Base-by-base conservation (phyloP, 2,329 filamentous ascomycete genomes). In the Phialemoniopsis sp. region DNA sequence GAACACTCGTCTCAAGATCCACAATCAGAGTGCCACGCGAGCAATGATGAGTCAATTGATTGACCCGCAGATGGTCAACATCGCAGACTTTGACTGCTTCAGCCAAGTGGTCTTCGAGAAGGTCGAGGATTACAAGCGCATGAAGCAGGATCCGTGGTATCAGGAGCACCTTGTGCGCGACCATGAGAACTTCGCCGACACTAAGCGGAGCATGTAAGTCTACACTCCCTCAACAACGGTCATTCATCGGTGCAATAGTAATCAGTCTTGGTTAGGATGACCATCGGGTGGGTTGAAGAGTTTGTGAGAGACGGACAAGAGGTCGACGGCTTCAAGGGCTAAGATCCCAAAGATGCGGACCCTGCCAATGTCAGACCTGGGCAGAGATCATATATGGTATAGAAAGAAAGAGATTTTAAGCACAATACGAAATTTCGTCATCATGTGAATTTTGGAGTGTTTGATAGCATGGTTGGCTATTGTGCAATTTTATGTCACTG, bases 131-230 rank as follows among this genome's bases (percentile, higher is more conserved):
- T 76, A 68, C 49, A 67, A 66, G 48, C 46, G 51, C 7, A 68
- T 75, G 59, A 72, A 73, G 49, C 40, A 64, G 13, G 71, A 76
- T 48, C 65, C 69, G 3, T 71, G 56, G 55, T 75, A 70, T 46
- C 66, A 68, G 52, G 47, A 69, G 44, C 56, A 67, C 40, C 43
- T 75, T 14, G 46, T 62, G 1, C 48, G 49, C 3, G 70, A 74
- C 46, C 68, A 73, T 51, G 64, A 69, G 46, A 66, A 67, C 4
- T 73, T 73, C 54, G 70, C 69, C 1, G 70, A 75, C 47, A 71
- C 66, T 2, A 65, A 65, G 46, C 57, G 56, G 42, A 70, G 66
- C 54, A 49, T 39, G 54, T 26, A 26, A 26, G 21, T 26, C 10
- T 26, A 26, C 21, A 6, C 21, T 53, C 29, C 29, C 15, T 3